Conservation (phyloP, 75 land plant species). For the Ceratopteris richardii region DNA sequence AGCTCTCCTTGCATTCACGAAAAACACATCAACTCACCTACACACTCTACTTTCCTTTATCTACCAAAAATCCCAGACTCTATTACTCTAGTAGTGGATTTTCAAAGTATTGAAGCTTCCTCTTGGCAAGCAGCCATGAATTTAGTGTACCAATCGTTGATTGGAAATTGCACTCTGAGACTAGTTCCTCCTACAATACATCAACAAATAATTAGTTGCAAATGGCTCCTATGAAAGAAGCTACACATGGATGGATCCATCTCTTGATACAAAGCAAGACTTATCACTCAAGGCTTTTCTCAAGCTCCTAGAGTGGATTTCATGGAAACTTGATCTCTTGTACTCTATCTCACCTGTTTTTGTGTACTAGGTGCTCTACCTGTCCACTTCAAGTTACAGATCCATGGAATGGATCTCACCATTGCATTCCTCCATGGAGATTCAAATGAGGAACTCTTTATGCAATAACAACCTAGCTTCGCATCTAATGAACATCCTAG, state of each 20-base stretch:
- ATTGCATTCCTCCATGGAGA: constrained; percentile 2
- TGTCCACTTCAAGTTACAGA: not conserved
- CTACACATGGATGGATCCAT: not conserved
- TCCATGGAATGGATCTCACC: constrained; percentile 6
- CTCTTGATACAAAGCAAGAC: constrained; percentile 3
- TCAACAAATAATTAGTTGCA: not conserved
- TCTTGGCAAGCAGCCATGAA: constrained; percentile 5
- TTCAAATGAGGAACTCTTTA: not conserved
- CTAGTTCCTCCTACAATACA: not conserved
- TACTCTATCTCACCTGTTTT: constrained; percentile 3
- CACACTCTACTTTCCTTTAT: too few species aligned
- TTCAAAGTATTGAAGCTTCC: not conserved
- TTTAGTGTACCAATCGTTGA: constrained; percentile 2
- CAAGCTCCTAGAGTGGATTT: constrained; percentile 5
- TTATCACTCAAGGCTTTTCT: constrained; percentile 5
- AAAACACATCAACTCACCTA: too few species aligned
- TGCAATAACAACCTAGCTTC: not conserved
- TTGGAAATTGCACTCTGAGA: not conserved
- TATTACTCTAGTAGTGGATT: not conserved
- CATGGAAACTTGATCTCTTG: constrained; percentile 8
- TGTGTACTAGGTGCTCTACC: not conserved
- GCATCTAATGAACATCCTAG: not conserved
- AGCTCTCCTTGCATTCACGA: too few species aligned
- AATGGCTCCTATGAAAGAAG: constrained; percentile 6
- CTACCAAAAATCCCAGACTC: too few species aligned